These are phyloP conservation scores for Dactylellina haptotyla DNA, from an alignment of 2,329 filamentous ascomycete species.

Conservation along the genomic window DNA sequence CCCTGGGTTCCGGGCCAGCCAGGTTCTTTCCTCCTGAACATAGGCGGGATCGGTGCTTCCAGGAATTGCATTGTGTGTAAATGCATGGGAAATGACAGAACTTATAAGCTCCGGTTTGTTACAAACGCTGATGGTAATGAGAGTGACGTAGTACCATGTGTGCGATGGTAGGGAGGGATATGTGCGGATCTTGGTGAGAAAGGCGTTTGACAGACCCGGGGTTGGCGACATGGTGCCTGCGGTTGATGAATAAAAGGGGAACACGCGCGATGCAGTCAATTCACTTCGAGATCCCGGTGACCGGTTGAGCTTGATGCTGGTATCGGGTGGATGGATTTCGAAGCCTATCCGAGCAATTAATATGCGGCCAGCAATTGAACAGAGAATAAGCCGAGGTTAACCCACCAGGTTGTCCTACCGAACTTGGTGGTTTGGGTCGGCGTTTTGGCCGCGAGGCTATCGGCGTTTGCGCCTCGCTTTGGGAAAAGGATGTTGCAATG, in stretches of 20 bases:
- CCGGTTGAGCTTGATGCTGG: not conserved
- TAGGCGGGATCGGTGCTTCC: conserved; percentile 60
- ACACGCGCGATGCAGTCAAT: not conserved
- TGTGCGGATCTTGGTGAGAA: conserved; percentile 63
- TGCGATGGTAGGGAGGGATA: conserved; percentile 63
- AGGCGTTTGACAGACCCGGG: conserved; percentile 59
- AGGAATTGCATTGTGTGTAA: conserved; percentile 60
- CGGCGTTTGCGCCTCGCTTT: too few relatives aligned
- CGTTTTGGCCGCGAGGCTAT: too few relatives aligned
- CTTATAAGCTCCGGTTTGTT: conserved; percentile 66
- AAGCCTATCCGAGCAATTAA: not conserved
- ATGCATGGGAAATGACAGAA: conserved; percentile 63
- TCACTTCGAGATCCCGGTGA: not conserved
- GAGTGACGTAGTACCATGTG: conserved; percentile 66
- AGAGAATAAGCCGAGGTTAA: conserved; percentile 19
- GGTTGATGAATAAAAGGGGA: not conserved
- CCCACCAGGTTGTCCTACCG: too few relatives aligned
- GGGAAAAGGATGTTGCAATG: too few relatives aligned
- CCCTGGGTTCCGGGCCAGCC: conserved; percentile 33
- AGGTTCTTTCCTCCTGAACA: conserved; percentile 54
- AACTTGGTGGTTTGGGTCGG: too few relatives aligned
- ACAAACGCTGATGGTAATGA: conserved; percentile 64
- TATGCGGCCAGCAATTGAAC: not conserved
- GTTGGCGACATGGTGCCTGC: conserved; percentile 24
- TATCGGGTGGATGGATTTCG: too few relatives aligned